phyloP scores from a whole-genome alignment of 2,329 filamentous ascomycete genomes.

The Chrysosporium queenslandicum region DNA sequence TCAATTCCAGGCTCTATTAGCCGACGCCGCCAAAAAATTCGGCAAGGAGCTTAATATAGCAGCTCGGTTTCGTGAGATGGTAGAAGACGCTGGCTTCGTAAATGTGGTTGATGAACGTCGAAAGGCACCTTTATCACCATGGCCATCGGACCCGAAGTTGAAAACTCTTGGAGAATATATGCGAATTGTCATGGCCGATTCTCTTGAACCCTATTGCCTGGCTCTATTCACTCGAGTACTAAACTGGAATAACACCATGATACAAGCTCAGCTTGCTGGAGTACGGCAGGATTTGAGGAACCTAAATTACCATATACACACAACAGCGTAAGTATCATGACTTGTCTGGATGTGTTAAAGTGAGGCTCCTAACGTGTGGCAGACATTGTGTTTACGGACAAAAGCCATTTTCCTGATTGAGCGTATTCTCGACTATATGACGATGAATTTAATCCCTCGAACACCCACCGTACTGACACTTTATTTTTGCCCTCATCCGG shows the following conservation, averaged over 20 bases:
- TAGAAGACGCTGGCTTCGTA: conserved; percentile 43
- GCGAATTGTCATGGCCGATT: conserved; percentile 20
- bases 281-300: conserved; percentile 15
- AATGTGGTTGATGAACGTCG: conserved; percentile 35
- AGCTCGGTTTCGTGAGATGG: conserved; percentile 29
- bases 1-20: conserved; percentile 18
- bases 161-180: conserved; percentile 18
- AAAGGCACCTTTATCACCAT: conserved; percentile 32
- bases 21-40: conserved; percentile 19
- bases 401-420: conserved; percentile 13
- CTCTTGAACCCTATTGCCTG: conserved; percentile 21
- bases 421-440: neutral
- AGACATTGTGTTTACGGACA: conserved; percentile 15
- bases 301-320: conserved; percentile 13
- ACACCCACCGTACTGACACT: neutral
- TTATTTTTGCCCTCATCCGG: neutral
- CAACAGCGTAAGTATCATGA: conserved; percentile 8
- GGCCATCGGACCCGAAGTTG: conserved; percentile 14
- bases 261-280: conserved; percentile 14
- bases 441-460: neutral
- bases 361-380: neutral
- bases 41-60: conserved; percentile 25
- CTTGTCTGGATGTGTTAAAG: neutral
- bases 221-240: conserved; percentile 22
- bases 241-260: conserved; percentile 18